phyloP scores from a whole-genome alignment of 2,329 filamentous ascomycete genomes.

The Clonostachys sp. region DNA sequence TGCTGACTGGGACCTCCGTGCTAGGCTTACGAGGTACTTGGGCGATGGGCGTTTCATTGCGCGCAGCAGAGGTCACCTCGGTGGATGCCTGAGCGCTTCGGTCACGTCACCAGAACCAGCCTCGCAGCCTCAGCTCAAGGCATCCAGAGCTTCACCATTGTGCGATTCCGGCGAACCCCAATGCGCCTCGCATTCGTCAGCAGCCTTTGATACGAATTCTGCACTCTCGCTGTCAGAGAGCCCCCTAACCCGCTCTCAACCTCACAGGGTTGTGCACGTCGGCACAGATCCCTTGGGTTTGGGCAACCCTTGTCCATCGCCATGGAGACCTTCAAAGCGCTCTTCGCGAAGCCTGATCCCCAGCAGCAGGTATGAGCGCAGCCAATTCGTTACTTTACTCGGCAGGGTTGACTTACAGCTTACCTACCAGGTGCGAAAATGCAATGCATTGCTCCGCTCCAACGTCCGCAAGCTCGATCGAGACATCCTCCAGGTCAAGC shows the following conservation, averaged over 20 bases:
- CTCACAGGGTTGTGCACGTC: neutral
- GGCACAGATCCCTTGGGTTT: no score
- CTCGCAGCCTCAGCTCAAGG: neutral
- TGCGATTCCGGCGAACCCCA: no score
- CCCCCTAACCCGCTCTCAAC: neutral
- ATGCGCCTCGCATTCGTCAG: no score
- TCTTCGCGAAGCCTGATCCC: conserved; percentile 90
- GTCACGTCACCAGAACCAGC: neutral
- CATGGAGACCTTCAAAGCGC: conserved; percentile 84
- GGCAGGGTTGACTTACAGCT: neutral
- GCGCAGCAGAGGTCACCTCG: no score
- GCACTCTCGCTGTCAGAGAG: no score
- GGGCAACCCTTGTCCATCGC: neutral
- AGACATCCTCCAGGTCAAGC: conserved; percentile 75
- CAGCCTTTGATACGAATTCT: no score
- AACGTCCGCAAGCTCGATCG: conserved; percentile 95
- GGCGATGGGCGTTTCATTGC: no score
- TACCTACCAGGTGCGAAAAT: conserved; percentile 79
- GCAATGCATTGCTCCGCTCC: conserved; percentile 80
- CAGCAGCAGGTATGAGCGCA: conserved; percentile 71
- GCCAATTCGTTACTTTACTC: neutral
- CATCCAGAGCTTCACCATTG: neutral
- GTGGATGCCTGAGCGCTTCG: no score
- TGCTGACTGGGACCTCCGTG: no score
- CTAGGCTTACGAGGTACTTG: no score